These are phyloP conservation scores for Litsea cubeba DNA, from an alignment of 164 flowering plant species.

Conservation along the genomic window DNA sequence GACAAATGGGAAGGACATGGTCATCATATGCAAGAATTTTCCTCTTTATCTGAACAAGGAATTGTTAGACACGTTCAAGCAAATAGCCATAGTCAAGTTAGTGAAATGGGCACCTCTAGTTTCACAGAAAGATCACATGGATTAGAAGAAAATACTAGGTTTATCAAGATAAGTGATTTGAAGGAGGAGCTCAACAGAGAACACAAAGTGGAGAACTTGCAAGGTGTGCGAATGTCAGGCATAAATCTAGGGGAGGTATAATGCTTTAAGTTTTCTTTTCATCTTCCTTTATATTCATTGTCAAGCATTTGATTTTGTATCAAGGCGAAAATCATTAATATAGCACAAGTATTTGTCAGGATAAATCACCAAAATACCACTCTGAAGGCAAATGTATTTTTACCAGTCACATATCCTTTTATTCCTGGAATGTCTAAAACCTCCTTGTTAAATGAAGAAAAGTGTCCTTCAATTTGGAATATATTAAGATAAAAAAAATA, in stretches of 20 bases:
- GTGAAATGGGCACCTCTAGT: slow-evolving; percentile 11
- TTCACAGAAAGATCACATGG: slow-evolving; percentile 27
- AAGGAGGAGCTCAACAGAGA: slow-evolving; percentile 37
- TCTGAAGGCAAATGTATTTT: too few relatives aligned
- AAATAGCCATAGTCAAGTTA: neutral
- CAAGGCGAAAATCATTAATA: too few relatives aligned
- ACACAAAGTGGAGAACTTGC: slow-evolving; percentile 52
- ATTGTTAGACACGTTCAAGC: slow-evolving; percentile 2
- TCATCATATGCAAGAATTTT: slow-evolving; percentile 32
- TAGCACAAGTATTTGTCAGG: too few relatives aligned
- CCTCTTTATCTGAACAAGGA: slow-evolving; percentile 17
- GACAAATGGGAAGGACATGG: slow-evolving; percentile 33
- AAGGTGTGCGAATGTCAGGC: slow-evolving; percentile 71
- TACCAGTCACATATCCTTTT: too few relatives aligned
- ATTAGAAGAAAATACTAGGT: slow-evolving; percentile 22
- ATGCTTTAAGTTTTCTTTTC: too few relatives aligned
- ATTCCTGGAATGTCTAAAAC: too few relatives aligned
- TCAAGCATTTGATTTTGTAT: too few relatives aligned
- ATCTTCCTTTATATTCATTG: too few relatives aligned
- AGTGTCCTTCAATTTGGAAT: too few relatives aligned
- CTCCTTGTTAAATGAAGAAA: too few relatives aligned
- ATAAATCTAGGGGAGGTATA: slow-evolving; percentile 56
- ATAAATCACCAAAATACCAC: too few relatives aligned
- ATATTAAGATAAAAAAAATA: too few relatives aligned
- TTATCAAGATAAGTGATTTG: slow-evolving; percentile 36